Evolutionary conservation across 768 basidiomycete species (phyloP), one percentile per base, ranked within the genome.

Genomic region (Phanerochaete sordida): DNA sequence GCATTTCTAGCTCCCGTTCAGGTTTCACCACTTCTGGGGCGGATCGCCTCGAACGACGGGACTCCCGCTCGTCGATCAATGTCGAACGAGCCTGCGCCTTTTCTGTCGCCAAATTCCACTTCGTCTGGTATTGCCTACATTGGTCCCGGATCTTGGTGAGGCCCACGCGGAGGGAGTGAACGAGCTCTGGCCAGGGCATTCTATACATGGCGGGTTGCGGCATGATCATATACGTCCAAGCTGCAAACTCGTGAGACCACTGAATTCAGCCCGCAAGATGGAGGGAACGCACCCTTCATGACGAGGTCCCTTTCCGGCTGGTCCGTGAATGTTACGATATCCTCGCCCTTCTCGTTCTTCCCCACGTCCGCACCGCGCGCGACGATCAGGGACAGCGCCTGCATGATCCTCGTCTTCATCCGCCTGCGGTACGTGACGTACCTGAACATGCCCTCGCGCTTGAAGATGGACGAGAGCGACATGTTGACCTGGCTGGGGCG

Each of bases 171-270:
- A 60, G 27, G 30, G 26, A 28, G 19, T 6, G 61, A 28, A 83
- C 71, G 35, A 83, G 69, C 7, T 73, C 64, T 1, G 72, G 57
- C 64, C 77, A 80, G 0, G 80, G 77, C 79, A 79, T 80, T 6
- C 71, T 71, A 62, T 79, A 78, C 1, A 81, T 58, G 37, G 73
- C 71, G 2, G 75, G 65, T 0, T 67, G 73, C 9, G 77, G 77
- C 19, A 64, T 69, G 56, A 80, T 75, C 35, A 78, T 63, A 57
- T 84, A 84, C 44, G 79, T 73, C 82, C 82, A 84, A n/a, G 77
- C 82, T 82, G 27, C 37, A 8, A 16, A 8, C 9, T 3, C 35
- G 35, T 43, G 3, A 7, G 35, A 46, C 16, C 44, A 46, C 19
- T 33, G 26, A 56, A 2, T 43, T 23, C 24, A 13, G 33, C 11